A percentile compares a stretch with the other conserved stretches of the same genome.
Conservation (phyloP, 2,329 filamentous ascomycete genomes). For the Neofusicoccum parvum region DNA sequence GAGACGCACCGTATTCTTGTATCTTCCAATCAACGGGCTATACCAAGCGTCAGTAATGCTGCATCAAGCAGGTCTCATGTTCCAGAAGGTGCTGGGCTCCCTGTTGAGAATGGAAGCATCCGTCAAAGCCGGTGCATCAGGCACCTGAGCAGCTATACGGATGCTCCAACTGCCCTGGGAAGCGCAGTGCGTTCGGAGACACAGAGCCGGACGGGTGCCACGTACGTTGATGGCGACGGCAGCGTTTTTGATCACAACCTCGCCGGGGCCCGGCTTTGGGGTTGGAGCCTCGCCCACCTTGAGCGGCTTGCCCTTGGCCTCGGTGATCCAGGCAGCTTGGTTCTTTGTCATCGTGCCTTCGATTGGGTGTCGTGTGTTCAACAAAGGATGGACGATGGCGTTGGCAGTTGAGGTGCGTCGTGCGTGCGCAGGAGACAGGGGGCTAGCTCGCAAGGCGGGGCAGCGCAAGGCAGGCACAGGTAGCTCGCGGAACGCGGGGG, state of each 20-base stretch:
- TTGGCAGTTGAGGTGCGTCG: background rate
- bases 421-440: background rate
- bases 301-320: conserved; percentile 32
- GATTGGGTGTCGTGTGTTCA: background rate
- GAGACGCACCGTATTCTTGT: background rate
- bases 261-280: conserved; percentile 31
- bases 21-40: conserved; percentile 17
- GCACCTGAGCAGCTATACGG: background rate
- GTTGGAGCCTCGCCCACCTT: conserved; percentile 34
- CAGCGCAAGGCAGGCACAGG: background rate
- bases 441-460: background rate
- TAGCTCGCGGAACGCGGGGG: background rate
- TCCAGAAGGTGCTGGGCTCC: background rate
- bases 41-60: background rate
- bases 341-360: conserved; percentile 25
- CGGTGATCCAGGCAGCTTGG: conserved; percentile 37
- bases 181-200: background rate
- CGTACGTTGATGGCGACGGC: conserved; percentile 34
- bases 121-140: background rate
- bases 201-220: background rate
- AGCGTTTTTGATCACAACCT: conserved; percentile 38
- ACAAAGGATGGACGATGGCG: too few relatives aligned
- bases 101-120: background rate
- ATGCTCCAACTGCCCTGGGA: background rate
- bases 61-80: background rate